phyloP scores from a whole-genome alignment of 176 grass and related monocot species.

The Avena sativa region DNA sequence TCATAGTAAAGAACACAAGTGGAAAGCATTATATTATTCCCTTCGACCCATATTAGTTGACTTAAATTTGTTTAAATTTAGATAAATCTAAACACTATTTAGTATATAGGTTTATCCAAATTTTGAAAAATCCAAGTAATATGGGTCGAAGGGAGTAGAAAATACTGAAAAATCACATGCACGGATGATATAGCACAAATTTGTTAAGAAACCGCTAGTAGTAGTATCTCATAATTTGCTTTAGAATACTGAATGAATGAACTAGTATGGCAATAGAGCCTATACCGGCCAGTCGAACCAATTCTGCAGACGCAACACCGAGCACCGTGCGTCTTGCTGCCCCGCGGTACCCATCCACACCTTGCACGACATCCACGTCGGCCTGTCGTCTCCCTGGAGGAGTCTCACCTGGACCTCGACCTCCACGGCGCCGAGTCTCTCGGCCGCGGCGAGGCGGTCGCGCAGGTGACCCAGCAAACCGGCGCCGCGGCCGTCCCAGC shows the following conservation, averaged over 20 bases:
- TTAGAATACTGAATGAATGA: not conserved
- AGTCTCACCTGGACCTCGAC: not conserved
- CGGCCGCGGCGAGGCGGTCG: not conserved
- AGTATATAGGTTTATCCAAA: no score
- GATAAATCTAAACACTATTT: no score
- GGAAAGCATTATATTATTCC: no score
- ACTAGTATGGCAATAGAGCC: not conserved
- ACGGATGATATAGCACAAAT: no score
- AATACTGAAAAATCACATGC: no score
- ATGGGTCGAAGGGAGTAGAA: no score
- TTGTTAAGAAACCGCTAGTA: no score
- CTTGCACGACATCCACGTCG: slow-evolving; percentile 4
- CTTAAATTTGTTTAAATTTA: no score
- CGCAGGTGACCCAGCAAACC: not conserved
- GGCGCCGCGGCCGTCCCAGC: not conserved
- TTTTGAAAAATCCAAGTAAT: no score
- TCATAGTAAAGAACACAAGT: no score
- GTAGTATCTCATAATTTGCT: no score
- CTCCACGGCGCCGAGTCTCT: not conserved
- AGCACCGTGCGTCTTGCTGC: not conserved
- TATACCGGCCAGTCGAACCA: not conserved
- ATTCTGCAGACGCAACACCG: not conserved
- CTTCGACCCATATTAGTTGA: no score
- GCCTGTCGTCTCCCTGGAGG: not conserved
- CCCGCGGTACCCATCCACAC: not conserved